Evolutionary conservation across 331 rosid species (phyloP).

Genomic region (Dryas integrifolia): DNA sequence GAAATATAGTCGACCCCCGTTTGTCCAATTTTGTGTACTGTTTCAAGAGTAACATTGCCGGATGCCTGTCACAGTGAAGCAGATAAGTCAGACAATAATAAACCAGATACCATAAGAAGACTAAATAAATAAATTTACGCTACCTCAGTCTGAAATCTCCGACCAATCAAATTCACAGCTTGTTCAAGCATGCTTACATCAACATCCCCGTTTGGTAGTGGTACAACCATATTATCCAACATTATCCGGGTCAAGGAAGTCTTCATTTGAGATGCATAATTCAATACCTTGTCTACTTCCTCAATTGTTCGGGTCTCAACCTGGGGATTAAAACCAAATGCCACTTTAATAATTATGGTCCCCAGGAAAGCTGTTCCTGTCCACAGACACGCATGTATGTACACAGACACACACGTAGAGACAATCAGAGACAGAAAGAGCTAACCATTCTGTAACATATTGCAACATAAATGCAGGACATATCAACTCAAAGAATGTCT

Average conservation of each 20-base stretch:
- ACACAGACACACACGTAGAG: not conserved
- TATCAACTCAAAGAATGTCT: constrained; percentile 6
- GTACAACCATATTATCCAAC: constrained; percentile 95
- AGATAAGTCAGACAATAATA: constrained; percentile 17
- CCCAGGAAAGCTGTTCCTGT: constrained; percentile 16
- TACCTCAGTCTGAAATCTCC: constrained; percentile 86
- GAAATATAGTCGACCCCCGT: constrained; percentile 89
- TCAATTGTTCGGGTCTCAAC: constrained; percentile 91
- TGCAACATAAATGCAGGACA: constrained; percentile 8
- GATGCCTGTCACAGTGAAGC: constrained; percentile 58
- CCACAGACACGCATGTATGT: constrained; percentile 1
- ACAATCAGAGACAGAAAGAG: not conserved
- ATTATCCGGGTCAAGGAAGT: constrained; percentile 76
- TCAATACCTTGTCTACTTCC: constrained; percentile 67
- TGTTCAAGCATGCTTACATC: constrained; percentile 78
- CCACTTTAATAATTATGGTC: constrained; percentile 15
- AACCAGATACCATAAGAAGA: constrained; percentile 10
- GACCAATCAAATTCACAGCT: constrained; percentile 67
- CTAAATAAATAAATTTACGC: constrained; percentile 10
- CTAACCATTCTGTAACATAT: constrained; percentile 9
- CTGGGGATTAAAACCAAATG: constrained; percentile 39
- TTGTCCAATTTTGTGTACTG: constrained; percentile 69
- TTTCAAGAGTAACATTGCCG: constrained; percentile 81
- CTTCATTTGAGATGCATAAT: constrained; percentile 64
- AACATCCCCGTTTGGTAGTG: constrained; percentile 66